A percentile compares a stretch with the other conserved stretches of the same genome.
These are phyloP conservation scores for Spencermartinsiella europaea DNA, from an alignment of 805 yeast species.

Conservation along the genomic window DNA sequence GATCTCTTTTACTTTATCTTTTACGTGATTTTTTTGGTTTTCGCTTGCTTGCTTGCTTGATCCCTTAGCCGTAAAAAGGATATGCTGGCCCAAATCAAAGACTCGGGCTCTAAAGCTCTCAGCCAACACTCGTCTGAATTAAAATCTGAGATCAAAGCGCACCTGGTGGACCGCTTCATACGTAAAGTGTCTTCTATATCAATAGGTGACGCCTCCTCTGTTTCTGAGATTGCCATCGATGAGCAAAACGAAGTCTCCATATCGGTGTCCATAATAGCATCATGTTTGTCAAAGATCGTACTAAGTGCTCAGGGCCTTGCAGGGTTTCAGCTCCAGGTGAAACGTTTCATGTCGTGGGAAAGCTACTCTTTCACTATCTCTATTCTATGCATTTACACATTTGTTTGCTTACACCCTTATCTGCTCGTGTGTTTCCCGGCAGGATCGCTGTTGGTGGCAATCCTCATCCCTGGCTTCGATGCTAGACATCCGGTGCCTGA, in stretches of 20 bases:
- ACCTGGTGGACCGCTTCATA: background rate
- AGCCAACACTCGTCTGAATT: background rate
- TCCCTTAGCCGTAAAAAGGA: too few relatives aligned
- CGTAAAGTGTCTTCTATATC: background rate
- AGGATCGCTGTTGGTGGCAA: slow-evolving; percentile 46
- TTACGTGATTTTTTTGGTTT: too few relatives aligned
- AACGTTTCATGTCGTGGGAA: slow-evolving; percentile 68
- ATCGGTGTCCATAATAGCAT: background rate
- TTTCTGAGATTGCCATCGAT: background rate
- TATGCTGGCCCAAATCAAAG: too few relatives aligned
- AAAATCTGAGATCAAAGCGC: background rate
- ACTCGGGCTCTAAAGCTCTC: too few relatives aligned
- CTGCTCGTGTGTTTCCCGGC: slow-evolving; percentile 61
- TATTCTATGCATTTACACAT: slow-evolving; percentile 53
- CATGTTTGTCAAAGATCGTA: slow-evolving; percentile 37
- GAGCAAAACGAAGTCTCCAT: background rate
- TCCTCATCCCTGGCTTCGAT: slow-evolving; percentile 66
- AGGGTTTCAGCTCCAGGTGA: slow-evolving; percentile 54
- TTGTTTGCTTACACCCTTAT: slow-evolving; percentile 67
- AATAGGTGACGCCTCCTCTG: background rate
- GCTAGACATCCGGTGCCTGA: slow-evolving; percentile 54
- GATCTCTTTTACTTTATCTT: too few relatives aligned
- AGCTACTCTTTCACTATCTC: slow-evolving; percentile 65
- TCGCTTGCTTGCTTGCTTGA: too few relatives aligned
- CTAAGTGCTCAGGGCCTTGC: slow-evolving; percentile 52